Percentiles rank a stretch among this genome's conserved stretches.
Evolutionary conservation across 371 early-diverging fungal genomes (phyloP).

Genomic region (Saksenaea oblongispora): DNA sequence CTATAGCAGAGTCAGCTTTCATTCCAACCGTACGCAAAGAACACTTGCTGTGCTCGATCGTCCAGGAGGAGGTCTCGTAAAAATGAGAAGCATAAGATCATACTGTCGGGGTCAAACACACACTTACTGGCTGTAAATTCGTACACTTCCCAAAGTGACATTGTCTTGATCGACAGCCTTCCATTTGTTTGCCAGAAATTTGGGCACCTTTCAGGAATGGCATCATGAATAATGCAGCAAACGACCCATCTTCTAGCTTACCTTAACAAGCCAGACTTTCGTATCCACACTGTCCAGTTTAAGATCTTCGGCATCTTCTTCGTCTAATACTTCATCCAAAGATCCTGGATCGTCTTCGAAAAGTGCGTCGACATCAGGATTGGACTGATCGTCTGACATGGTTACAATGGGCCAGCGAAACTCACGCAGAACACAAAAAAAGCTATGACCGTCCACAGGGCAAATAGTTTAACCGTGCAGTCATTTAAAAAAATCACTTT

Average conservation of each 20-base stretch:
- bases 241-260: constrained; percentile 34
- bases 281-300: constrained; percentile 64
- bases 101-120: background rate
- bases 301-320: constrained; percentile 76
- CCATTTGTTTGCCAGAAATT: constrained; percentile 87
- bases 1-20: constrained; percentile 16
- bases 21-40: background rate
- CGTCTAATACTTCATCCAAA: constrained; percentile 49
- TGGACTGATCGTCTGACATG: constrained; percentile 29
- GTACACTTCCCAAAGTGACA: constrained; percentile 75
- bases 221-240: background rate
- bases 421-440: background rate
- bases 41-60: constrained; percentile 26
- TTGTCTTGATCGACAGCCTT: constrained; percentile 63
- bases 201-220: constrained; percentile 57
- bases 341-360: constrained; percentile 67
- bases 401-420: background rate
- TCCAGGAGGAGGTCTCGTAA: constrained; percentile 37
- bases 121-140: constrained; percentile 69
- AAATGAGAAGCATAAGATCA: background rate
- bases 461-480: too few species aligned
- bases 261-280: constrained; percentile 91
- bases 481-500: too few species aligned
- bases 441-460: too few species aligned
- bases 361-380: constrained; percentile 56